Conservation (phyloP, 129 eudicot species). For the Silybum marianum region DNA sequence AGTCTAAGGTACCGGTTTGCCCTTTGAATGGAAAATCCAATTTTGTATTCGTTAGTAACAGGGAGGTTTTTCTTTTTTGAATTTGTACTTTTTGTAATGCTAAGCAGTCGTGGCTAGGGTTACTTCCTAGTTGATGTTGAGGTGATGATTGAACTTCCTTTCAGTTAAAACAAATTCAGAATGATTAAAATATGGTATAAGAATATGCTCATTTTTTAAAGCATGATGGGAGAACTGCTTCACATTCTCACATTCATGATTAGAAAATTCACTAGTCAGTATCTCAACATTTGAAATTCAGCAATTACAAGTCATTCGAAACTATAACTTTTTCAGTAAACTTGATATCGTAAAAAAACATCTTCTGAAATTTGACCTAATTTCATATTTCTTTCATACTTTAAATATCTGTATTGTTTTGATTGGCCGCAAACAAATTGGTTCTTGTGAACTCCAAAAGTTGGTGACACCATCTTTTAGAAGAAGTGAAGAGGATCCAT, state of each 20-base stretch:
- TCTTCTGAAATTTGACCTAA: background rate
- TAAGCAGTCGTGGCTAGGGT: background rate
- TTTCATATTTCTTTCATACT: background rate
- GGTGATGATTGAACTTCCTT: slow-evolving; percentile 9
- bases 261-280: background rate
- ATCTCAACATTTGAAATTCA: background rate
- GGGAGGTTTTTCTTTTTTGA: background rate
- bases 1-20: background rate
- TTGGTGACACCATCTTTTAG: background rate
- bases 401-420: background rate
- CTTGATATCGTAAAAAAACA: background rate
- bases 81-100: background rate
- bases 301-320: background rate
- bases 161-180: background rate
- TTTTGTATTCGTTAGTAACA: background rate
- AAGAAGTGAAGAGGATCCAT: background rate
- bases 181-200: background rate
- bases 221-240: background rate
- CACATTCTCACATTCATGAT: background rate
- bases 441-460: background rate
- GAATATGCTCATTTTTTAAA: background rate
- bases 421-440: background rate
- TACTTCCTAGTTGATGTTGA: background rate
- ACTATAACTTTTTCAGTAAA: background rate
- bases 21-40: background rate